phyloP scores from a whole-genome alignment of 2,329 filamentous ascomycete genomes.

The Fusarium avenaceum region DNA sequence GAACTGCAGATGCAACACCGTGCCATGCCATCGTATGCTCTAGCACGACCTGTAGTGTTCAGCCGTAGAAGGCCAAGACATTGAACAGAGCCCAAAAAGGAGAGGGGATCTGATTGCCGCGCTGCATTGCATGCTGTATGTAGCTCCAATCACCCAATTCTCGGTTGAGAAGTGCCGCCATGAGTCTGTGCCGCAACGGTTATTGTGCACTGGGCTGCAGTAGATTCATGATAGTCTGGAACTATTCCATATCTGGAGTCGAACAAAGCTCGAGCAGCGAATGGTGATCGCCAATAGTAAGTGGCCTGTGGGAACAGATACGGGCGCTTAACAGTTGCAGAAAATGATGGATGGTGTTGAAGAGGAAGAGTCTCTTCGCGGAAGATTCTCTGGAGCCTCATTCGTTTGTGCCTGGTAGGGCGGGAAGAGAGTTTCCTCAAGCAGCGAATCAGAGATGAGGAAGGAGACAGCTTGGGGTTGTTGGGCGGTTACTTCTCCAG shows the following conservation, averaged over 20 bases:
- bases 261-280: constrained; percentile 14
- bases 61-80: constrained; percentile 16
- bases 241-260: not conserved
- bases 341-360: constrained; percentile 18
- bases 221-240: constrained; percentile 2
- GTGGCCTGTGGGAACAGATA: not conserved
- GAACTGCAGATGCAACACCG: constrained; percentile 17
- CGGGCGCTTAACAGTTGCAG: constrained; percentile 37
- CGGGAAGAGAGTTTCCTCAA: not conserved
- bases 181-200: constrained; percentile 20
- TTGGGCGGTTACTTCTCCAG: constrained; percentile 25
- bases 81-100: not conserved
- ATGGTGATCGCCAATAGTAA: constrained; percentile 1
- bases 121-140: constrained; percentile 7
- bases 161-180: constrained; percentile 30
- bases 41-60: constrained; percentile 16
- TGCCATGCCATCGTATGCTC: not conserved
- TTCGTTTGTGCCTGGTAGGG: constrained; percentile 22
- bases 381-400: constrained; percentile 3
- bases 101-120: constrained; percentile 12
- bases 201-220: constrained; percentile 10
- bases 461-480: not conserved
- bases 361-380: constrained; percentile 21
- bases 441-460: constrained; percentile 24
- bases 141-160: constrained; percentile 26